Conservation (phyloP, 2,329 filamentous ascomycete species). For the Fusarium buxicola region DNA sequence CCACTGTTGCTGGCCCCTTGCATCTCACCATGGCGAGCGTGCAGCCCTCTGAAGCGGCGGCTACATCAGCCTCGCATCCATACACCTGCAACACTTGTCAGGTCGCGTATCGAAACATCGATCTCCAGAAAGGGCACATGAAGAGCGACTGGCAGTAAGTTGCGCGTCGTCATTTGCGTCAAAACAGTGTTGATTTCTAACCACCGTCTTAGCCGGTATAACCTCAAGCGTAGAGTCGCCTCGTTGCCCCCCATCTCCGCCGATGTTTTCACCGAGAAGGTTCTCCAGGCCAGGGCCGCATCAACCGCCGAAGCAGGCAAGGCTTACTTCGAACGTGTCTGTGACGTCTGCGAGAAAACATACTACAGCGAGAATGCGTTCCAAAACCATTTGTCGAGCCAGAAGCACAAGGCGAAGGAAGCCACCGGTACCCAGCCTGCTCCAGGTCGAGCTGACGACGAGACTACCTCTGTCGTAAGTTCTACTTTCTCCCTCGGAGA, state of each 20-base stretch:
- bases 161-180: too few species aligned
- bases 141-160: slow-evolving; percentile 98
- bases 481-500: slow-evolving; percentile 93
- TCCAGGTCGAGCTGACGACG: slow-evolving; percentile 66
- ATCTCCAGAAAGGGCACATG: slow-evolving; percentile 95
- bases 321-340: slow-evolving; percentile 87
- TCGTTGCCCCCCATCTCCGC: slow-evolving; percentile 90
- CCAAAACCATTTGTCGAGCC: slow-evolving; percentile 89
- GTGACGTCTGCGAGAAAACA: slow-evolving; percentile 85
- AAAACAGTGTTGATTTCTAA: slow-evolving; percentile 11
- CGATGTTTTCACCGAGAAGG: slow-evolving; percentile 95
- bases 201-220: slow-evolving; percentile 77
- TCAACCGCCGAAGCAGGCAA: slow-evolving; percentile 87
- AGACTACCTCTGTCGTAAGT: slow-evolving; percentile 85
- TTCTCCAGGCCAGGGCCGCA: slow-evolving; percentile 87
- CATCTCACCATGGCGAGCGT: slow-evolving; percentile 58
- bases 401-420: slow-evolving; percentile 80
- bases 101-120: slow-evolving; percentile 93
- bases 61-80: slow-evolving; percentile 72
- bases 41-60: slow-evolving; percentile 48
- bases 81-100: slow-evolving; percentile 99
- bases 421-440: slow-evolving; percentile 55
- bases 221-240: slow-evolving; percentile 93
- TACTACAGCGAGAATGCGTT: slow-evolving; percentile 98
- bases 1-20: neutral